phyloP scores from a whole-genome alignment of 2,329 filamentous ascomycete genomes.

The Pseudopyricularia cyperi region DNA sequence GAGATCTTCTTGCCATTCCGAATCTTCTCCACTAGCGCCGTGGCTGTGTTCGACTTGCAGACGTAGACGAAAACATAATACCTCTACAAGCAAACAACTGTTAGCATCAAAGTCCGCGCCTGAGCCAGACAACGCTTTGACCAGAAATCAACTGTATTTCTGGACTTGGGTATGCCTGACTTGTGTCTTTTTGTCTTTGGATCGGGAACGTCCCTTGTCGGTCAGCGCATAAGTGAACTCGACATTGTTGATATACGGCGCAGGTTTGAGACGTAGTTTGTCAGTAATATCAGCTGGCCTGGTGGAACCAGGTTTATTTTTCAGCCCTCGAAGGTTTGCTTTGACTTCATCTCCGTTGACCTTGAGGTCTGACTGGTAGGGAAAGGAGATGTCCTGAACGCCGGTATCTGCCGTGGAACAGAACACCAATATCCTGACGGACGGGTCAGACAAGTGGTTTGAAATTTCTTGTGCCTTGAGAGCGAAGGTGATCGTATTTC shows the following conservation, averaged over 20 bases:
- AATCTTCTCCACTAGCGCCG: conserved; percentile 57
- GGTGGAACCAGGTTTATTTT: conserved; percentile 92
- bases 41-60: conserved; percentile 59
- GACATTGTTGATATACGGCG: conserved; percentile 61
- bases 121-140: background rate
- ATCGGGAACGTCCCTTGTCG: conserved; percentile 46
- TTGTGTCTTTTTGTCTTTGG: conserved; percentile 2
- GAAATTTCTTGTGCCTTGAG: conserved; percentile 35
- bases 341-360: conserved; percentile 81
- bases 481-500: conserved; percentile 31
- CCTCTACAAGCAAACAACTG: conserved; percentile 37
- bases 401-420: conserved; percentile 55
- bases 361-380: conserved; percentile 83
- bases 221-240: conserved; percentile 89
- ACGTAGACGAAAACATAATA: conserved; percentile 63
- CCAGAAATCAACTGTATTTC: background rate
- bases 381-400: conserved; percentile 72
- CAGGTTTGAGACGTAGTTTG: conserved; percentile 53
- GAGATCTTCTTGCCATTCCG: conserved; percentile 58
- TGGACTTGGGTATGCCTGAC: conserved; percentile 8
- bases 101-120: conserved; percentile 1
- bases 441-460: conserved; percentile 45
- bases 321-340: conserved; percentile 85
- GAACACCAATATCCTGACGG: conserved; percentile 67
- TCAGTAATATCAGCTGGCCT: conserved; percentile 84